Base-by-base conservation (phyloP, 2,329 filamentous ascomycete genomes). In the Ceratocystis harringtonii region DNA sequence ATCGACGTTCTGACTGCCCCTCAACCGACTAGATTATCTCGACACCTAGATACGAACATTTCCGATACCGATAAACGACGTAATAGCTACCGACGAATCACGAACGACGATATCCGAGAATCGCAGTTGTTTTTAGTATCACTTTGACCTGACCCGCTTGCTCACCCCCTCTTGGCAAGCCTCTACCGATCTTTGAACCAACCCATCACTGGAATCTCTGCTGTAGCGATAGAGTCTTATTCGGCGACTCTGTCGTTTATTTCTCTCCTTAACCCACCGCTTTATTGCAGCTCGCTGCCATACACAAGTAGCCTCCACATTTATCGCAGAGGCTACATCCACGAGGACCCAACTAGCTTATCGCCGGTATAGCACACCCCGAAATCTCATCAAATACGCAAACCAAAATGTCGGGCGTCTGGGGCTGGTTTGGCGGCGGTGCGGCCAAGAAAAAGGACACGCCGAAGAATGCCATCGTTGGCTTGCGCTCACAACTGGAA, bases 391-490 rank as follows among this genome's bases (percentile, higher is more conserved):
- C 45, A 4, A 52, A 22, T 50, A 36, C 25, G 55, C 43, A 36
- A 28, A 32, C 17, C 62, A 61, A 44, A n/a, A 69, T 67, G 64
- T 68, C 68, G 52, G 67, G 67, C n/a, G 64, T 69, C 50, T 86
- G 89, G 88, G 85, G 88, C 78, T 96, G 92, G 90, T 96, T 96
- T 75, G 91, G 92, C 77, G 90, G 90, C 72, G 84, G 83, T 70
- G 83, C 84, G 72, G 86, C 86, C 71, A 86, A 91, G 78, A 90
- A 90, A 81, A 96, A 95, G 79, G 90, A 96, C 78, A 88, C 85
- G 68, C 90, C 94, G 66, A 99, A 99, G 83, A 94, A 96, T 80
- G 94, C 94, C 70, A 99, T 99, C 72, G 81, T 99, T 66, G 84
- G 84, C 68, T 79, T 99, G 73, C 85, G 94, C 71, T 83, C 87